Evolutionary conservation across 768 basidiomycete genomes (phyloP).

Genomic region (Tephrocybe rancida): DNA sequence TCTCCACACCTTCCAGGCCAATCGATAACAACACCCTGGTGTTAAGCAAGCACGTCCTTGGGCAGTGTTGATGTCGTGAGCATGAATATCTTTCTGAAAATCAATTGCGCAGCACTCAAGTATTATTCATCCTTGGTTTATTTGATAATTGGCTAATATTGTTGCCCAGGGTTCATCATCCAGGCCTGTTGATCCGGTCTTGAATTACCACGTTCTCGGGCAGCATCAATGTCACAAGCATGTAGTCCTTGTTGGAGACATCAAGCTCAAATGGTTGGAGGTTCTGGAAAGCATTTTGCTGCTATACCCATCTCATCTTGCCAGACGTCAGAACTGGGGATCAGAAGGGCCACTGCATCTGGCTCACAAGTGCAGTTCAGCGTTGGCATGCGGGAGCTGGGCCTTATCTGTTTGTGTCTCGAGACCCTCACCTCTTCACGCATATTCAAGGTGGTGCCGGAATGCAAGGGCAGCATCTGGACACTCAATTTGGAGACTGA

Average conservation of each 20-base stretch:
- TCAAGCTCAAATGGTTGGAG: constrained; percentile 64
- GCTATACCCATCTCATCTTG: constrained; percentile 77
- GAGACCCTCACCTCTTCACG: constrained; percentile 73
- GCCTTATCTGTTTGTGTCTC: constrained; percentile 71
- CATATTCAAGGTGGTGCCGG: constrained; percentile 51
- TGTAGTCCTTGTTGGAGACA: constrained; percentile 59
- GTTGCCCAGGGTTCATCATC: no score
- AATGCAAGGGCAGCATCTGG: constrained; percentile 48
- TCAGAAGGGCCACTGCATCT: constrained; percentile 35
- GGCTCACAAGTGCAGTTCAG: constrained; percentile 64
- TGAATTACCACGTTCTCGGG: no score
- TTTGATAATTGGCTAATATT: no score
- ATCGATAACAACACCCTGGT: no score
- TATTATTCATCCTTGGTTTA: no score
- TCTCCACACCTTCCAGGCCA: no score
- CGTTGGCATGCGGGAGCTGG: constrained; percentile 76
- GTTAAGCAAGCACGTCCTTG: no score
- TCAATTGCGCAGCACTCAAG: no score
- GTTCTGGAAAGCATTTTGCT: constrained; percentile 83
- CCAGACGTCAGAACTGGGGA: constrained; percentile 62
- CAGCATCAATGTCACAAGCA: no score
- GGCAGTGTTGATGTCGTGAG: no score
- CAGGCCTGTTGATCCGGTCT: no score
- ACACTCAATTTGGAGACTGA: constrained; percentile 32
- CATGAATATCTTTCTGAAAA: no score